These are phyloP conservation scores for Corylus heterophylla DNA, from an alignment of 306 rosid genomes.

Conservation along the genomic window DNA sequence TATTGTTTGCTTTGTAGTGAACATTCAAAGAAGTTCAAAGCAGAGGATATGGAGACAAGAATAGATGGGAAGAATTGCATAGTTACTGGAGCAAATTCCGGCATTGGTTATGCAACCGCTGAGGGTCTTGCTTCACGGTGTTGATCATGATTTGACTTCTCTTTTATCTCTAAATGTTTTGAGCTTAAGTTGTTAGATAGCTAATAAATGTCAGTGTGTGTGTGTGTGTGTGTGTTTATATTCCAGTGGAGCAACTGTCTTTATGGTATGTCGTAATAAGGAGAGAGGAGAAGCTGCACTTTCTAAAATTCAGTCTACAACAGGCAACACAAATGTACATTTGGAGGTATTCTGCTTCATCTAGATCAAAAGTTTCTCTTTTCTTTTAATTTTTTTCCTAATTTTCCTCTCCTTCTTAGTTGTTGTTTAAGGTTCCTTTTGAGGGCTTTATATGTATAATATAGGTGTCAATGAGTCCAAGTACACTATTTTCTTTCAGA, in stretches of 20 bases:
- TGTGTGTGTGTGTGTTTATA: not conserved
- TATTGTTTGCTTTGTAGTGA: slow-evolving; percentile 42
- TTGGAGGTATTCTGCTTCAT: slow-evolving; percentile 57
- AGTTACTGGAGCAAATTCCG: slow-evolving; percentile 97
- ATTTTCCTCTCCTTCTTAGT: not conserved
- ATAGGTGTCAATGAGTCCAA: not conserved
- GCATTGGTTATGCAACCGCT: slow-evolving; percentile 87
- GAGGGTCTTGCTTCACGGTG: slow-evolving; percentile 87
- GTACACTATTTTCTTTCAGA: not conserved
- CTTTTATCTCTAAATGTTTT: not conserved
- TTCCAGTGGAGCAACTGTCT: slow-evolving; percentile 81
- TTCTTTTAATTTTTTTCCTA: not conserved
- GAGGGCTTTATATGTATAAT: not conserved
- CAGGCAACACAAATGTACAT: slow-evolving; percentile 77
- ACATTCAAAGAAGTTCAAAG: slow-evolving; percentile 71
- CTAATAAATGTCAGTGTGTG: not conserved
- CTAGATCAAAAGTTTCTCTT: not conserved
- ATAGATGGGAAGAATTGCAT: slow-evolving; percentile 80
- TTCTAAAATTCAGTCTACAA: slow-evolving; percentile 60
- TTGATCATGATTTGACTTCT: slow-evolving; percentile 26
- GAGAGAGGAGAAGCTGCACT: slow-evolving; percentile 91
- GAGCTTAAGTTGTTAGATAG: not conserved
- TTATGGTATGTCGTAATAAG: slow-evolving; percentile 81
- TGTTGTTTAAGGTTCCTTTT: not conserved
- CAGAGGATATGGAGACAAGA: slow-evolving; percentile 60